Evolutionary conservation across 306 rosid species (phyloP).

Genomic region (Pyrus pyrifolia): DNA sequence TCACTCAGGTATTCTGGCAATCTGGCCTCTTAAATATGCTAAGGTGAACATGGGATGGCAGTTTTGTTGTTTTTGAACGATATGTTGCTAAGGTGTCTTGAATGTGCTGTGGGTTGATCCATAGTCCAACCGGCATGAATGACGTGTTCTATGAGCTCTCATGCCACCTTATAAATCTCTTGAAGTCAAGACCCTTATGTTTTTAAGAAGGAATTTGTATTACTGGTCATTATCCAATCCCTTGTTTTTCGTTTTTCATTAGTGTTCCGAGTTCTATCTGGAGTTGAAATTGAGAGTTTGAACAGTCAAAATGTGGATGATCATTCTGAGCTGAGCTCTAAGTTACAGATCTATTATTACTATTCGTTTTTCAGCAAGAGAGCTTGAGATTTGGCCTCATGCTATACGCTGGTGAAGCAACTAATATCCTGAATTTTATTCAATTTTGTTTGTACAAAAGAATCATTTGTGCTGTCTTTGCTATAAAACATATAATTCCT

Average conservation of each 20-base stretch:
- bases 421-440: background rate
- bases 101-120: constrained; percentile 6
- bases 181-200: background rate
- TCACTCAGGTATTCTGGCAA: constrained; percentile 72
- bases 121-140: background rate
- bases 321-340: background rate
- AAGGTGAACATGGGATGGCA: background rate
- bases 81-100: background rate
- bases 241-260: background rate
- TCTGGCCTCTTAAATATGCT: constrained; percentile 5
- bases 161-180: background rate
- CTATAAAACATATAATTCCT: background rate
- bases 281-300: background rate
- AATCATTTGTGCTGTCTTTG: background rate
- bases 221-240: background rate
- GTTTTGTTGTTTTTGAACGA: background rate
- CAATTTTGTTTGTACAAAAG: background rate
- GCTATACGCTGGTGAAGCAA: background rate
- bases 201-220: background rate
- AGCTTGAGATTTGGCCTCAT: background rate
- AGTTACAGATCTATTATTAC: background rate
- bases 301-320: background rate
- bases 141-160: constrained; percentile 13
- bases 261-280: background rate
- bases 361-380: background rate